Evolutionary conservation across 495 filamentous ascomycete species (phyloP).

Genomic region (Evernia prunastri): DNA sequence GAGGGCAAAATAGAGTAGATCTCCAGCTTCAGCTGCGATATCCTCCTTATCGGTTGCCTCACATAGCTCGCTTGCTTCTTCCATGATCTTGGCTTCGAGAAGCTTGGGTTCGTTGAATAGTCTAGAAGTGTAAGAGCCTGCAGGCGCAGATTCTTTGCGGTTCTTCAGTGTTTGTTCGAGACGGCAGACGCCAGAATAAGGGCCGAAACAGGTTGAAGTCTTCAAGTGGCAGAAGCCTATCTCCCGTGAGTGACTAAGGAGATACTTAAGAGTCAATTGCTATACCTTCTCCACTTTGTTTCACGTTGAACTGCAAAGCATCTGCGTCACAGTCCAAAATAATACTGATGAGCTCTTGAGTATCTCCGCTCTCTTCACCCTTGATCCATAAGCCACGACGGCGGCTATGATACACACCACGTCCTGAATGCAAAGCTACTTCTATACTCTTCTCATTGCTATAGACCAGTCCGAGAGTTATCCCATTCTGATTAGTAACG

Average conservation of each 20-base stretch:
- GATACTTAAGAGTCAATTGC: not conserved
- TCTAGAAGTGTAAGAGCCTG: slow-evolving; percentile 86
- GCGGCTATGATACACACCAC: slow-evolving; percentile 89
- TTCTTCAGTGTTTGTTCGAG: slow-evolving; percentile 77
- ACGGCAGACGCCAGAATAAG: slow-evolving; percentile 69
- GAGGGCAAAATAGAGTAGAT: slow-evolving; percentile 91
- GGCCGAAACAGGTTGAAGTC: slow-evolving; percentile 85
- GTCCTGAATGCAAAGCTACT: slow-evolving; percentile 78
- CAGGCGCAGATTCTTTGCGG: slow-evolving; percentile 73
- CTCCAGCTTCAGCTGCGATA: slow-evolving; percentile 87
- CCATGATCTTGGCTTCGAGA: slow-evolving; percentile 91
- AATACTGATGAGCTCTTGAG: slow-evolving; percentile 79
- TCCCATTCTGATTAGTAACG: slow-evolving; percentile 81
- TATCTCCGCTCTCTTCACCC: slow-evolving; percentile 87
- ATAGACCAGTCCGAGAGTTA: slow-evolving; percentile 84
- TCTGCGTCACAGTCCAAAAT: slow-evolving; percentile 89
- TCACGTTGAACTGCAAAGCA: slow-evolving; percentile 80
- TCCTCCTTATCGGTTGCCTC: slow-evolving; percentile 73
- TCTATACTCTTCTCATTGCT: slow-evolving; percentile 84
- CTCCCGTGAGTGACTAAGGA: slow-evolving; percentile 21
- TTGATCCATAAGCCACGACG: slow-evolving; percentile 89
- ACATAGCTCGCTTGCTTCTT: slow-evolving; percentile 93
- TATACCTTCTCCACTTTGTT: slow-evolving; percentile 71
- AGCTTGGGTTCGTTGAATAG: slow-evolving; percentile 88
- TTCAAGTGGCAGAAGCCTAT: slow-evolving; percentile 90